Evolutionary conservation across 1,284 basidiomycete genomes (phyloP).

Genomic region (Malassezia cuniculi): DNA sequence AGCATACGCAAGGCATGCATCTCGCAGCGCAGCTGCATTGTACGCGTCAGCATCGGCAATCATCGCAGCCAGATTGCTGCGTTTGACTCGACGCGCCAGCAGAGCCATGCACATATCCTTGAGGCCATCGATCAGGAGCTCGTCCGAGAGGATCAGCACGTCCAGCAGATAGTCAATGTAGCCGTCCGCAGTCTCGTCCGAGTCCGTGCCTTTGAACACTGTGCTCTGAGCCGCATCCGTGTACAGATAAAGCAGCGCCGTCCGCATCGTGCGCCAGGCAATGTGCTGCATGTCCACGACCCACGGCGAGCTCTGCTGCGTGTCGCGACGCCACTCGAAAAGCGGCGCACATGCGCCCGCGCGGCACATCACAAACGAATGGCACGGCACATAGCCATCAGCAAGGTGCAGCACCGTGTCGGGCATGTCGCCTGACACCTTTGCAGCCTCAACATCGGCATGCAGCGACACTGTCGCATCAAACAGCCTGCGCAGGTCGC

Average conservation of each 20-base stretch:
- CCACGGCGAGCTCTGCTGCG: slow-evolving; percentile 52
- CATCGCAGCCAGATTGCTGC: slow-evolving; percentile 67
- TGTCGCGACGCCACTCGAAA: slow-evolving; percentile 71
- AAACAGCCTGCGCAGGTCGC: slow-evolving; percentile 52
- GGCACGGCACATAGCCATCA: slow-evolving; percentile 58
- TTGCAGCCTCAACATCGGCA: slow-evolving; percentile 11
- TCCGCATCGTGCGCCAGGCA: slow-evolving; percentile 61
- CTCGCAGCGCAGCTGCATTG: slow-evolving; percentile 59
- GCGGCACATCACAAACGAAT: slow-evolving; percentile 66
- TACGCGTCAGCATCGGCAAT: slow-evolving; percentile 71
- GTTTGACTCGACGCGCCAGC: slow-evolving; percentile 52
- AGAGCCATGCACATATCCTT: slow-evolving; percentile 64
- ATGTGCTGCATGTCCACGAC: slow-evolving; percentile 62
- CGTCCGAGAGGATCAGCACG: slow-evolving; percentile 74
- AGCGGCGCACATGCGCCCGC: slow-evolving; percentile 77
- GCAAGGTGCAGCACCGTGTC: slow-evolving; percentile 66
- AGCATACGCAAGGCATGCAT: slow-evolving; percentile 68
- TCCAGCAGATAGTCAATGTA: slow-evolving; percentile 76
- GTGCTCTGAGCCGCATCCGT: slow-evolving; percentile 56
- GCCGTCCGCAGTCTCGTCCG: slow-evolving; percentile 55
- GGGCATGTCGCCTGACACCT: slow-evolving; percentile 34
- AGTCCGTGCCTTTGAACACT: slow-evolving; percentile 54
- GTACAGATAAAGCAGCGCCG: slow-evolving; percentile 67
- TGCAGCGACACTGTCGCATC: slow-evolving; percentile 3
- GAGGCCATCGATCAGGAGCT: slow-evolving; percentile 72